Evolutionary conservation across 495 filamentous ascomycete species (phyloP), one percentile per base, ranked within the genome.

Genomic region (Penicillium diatomitis): DNA sequence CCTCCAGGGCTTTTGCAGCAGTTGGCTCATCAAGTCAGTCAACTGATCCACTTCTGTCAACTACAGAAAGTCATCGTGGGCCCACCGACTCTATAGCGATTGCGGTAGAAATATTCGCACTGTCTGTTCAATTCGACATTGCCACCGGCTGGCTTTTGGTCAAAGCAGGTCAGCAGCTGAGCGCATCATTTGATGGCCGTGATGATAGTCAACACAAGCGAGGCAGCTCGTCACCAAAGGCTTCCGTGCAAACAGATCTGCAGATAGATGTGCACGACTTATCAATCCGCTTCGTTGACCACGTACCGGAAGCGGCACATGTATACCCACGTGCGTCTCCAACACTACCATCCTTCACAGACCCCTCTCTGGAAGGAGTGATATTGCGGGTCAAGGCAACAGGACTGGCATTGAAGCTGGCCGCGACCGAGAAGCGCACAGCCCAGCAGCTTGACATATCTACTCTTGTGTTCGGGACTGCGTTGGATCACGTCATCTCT

Each of bases 381-480:
- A 47, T 74, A 7, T 61, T 74, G 27, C 65, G 64, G 41, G 32
- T 58, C 2, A 55, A 46, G 9, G 47, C 57, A 11, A 57, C 63
- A 29, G 69, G 57, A 0, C 33, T 68, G 38, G 58, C 56, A 38
- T 49, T 58, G n/a, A 52, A 58, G 6, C 50, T 67, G n/a, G 58
- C 54, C 6, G 12, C 48, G 2, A 42, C 48, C 34, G 52, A 56
- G 8, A 52, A 56, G 29, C 57, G 32, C 28, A 60, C 53, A 9
- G 64, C 56, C 8, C 45, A 73, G 4, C 54, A 56, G 9, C 51
- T 72, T 6, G 44, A 63, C 41, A 57, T 91, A 3, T 74, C 81
- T 37, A 88, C 83, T 50, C 84, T 95, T 57, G 69, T 61, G 0
- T 79, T 96, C 46, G 87, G 86, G 6, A 88, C 86, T 64, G 76